Evolutionary conservation across 2,329 filamentous ascomycete species (phyloP).

Genomic region (Calonectria leucothoes): DNA sequence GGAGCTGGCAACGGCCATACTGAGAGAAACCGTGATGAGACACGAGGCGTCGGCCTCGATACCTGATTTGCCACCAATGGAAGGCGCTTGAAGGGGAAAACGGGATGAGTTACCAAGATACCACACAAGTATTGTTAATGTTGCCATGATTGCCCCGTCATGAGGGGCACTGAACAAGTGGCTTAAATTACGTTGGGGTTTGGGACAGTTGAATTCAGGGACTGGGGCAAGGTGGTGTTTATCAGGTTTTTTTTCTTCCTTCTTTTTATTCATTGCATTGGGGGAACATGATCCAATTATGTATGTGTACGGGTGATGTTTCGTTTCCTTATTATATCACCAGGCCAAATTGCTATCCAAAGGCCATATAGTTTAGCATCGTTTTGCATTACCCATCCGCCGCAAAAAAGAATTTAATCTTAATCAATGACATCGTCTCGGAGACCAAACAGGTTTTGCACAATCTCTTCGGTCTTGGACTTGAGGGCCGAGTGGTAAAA

Average conservation of each 20-base stretch:
- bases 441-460: slow-evolving; percentile 80
- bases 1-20: slow-evolving; percentile 58
- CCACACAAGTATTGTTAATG: neutral
- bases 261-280: neutral
- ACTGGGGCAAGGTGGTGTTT: neutral
- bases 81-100: slow-evolving; percentile 34
- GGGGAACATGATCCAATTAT: neutral
- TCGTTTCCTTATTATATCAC: neutral
- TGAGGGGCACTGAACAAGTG: neutral
- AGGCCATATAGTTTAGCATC: neutral
- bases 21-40: slow-evolving; percentile 58
- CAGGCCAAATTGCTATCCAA: neutral
- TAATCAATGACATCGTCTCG: slow-evolving; percentile 76
- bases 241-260: neutral
- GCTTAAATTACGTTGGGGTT: neutral
- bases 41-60: slow-evolving; percentile 52
- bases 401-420: no score
- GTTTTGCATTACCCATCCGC: neutral
- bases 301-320: slow-evolving; percentile 10
- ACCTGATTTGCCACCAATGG: slow-evolving; percentile 58
- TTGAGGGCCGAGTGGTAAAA: slow-evolving; percentile 90
- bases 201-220: neutral
- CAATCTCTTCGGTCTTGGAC: slow-evolving; percentile 78
- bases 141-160: neutral
- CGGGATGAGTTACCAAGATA: neutral